Conservation (phyloP, 2,329 filamentous ascomycete genomes). For the Talaromyces sp. region DNA sequence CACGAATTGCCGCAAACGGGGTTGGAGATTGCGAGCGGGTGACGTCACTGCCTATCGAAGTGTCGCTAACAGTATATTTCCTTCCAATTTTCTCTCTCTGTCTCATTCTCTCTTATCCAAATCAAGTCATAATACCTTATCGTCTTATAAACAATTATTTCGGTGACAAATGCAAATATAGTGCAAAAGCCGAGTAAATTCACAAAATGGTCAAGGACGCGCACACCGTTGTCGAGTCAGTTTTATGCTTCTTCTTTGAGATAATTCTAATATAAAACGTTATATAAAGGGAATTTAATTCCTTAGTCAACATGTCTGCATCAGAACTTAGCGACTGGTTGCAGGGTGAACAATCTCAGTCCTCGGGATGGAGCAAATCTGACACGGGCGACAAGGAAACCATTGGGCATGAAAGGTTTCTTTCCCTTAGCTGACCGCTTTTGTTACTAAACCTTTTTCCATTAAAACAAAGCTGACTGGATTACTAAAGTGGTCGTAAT, state of each 20-base stretch:
- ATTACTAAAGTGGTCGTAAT: constrained; percentile 2
- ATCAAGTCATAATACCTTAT: background rate
- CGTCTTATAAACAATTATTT: background rate
- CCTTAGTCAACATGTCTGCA: constrained; percentile 8
- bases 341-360: background rate
- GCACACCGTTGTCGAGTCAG: constrained; percentile 6
- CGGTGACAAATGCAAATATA: background rate
- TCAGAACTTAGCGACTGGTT: constrained; percentile 8
- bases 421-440: background rate
- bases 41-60: constrained; percentile 4
- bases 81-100: background rate
- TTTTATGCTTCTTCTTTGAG: background rate
- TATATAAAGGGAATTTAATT: constrained; percentile 5
- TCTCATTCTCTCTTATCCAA: background rate
- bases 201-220: constrained; percentile 6
- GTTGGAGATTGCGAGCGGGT: constrained; percentile 1
- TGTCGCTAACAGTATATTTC: background rate
- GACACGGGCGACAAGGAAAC: constrained; percentile 6
- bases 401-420: constrained; percentile 8
- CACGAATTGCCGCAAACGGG: background rate
- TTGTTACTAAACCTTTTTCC: too few species aligned
- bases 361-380: constrained; percentile 6
- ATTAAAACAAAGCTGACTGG: background rate
- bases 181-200: background rate
- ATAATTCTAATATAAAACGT: background rate